Evolutionary conservation across 768 basidiomycete species (phyloP).

Genomic region (Termitomyces sp.): DNA sequence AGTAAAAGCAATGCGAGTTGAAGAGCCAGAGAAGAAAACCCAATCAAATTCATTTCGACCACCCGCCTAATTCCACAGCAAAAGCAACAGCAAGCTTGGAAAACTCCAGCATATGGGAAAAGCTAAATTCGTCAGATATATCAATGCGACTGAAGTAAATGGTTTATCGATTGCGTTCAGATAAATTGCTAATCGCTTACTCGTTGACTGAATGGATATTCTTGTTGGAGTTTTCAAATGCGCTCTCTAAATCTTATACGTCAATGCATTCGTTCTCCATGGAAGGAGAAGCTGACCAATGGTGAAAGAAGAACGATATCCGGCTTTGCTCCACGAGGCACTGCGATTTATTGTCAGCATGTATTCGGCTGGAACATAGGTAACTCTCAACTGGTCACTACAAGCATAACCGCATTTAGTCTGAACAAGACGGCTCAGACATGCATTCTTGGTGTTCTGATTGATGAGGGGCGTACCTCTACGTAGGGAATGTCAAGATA

Average conservation of each 20-base stretch:
- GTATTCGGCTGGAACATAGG: constrained; percentile 23
- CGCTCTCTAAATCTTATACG: constrained; percentile 42
- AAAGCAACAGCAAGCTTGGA: constrained; percentile 80
- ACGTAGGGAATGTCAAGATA: constrained; percentile 86
- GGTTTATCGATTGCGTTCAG: constrained; percentile 11
- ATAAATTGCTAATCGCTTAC: constrained; percentile 40
- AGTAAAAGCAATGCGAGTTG: background rate
- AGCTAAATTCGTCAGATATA: constrained; percentile 84
- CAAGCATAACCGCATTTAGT: constrained; percentile 94
- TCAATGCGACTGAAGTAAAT: constrained; percentile 61
- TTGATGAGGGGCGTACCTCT: constrained; percentile 29
- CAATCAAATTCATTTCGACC: background rate
- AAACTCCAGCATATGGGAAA: constrained; percentile 85
- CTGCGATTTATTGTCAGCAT: constrained; percentile 27
- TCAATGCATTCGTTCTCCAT: constrained; percentile 11
- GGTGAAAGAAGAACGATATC: constrained; percentile 81
- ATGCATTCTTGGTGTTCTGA: constrained; percentile 1
- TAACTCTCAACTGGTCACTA: constrained; percentile 72
- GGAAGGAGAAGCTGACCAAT: constrained; percentile 49
- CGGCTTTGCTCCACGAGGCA: constrained; percentile 83
- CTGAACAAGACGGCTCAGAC: constrained; percentile 25
- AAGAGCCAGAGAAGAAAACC: background rate
- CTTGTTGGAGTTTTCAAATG: constrained; percentile 74
- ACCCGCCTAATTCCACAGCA: constrained; percentile 68
- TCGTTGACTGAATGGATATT: constrained; percentile 81